Conservation (phyloP, 2,329 filamentous ascomycete genomes). For the Purpureocillium takamizusanense region DNA sequence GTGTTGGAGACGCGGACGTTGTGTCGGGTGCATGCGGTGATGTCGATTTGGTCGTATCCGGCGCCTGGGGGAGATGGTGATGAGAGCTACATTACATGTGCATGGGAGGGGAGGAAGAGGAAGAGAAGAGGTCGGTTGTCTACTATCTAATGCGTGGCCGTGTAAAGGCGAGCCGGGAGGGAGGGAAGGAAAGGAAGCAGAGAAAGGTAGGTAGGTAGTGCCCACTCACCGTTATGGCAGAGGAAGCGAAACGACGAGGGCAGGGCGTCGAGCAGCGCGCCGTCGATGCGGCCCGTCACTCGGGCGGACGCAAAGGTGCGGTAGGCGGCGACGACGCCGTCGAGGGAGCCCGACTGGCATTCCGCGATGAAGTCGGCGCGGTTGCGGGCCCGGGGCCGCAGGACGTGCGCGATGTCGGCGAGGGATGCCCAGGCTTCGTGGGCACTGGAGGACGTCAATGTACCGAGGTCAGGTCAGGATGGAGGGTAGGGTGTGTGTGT, state of each 20-base stretch:
- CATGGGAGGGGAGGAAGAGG: not conserved
- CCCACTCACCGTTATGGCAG: slow-evolving; percentile 49
- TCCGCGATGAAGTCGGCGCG: slow-evolving; percentile 62
- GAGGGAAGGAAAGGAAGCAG: no score
- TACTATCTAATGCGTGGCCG: no score
- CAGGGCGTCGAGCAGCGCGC: slow-evolving; percentile 53
- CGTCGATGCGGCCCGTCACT: slow-evolving; percentile 62
- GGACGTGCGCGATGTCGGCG: slow-evolving; percentile 51
- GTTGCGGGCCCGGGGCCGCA: slow-evolving; percentile 51
- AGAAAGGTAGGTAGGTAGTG: no score
- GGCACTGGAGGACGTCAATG: slow-evolving; percentile 40
- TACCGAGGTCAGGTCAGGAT: no score
- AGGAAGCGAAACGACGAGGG: slow-evolving; percentile 47
- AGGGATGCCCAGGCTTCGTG: slow-evolving; percentile 56
- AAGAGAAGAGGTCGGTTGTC: not conserved
- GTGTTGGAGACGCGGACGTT: slow-evolving; percentile 69
- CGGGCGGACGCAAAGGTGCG: slow-evolving; percentile 58
- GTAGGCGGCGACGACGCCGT: slow-evolving; percentile 57
- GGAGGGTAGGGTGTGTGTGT: no score
- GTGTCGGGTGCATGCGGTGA: slow-evolving; percentile 59
- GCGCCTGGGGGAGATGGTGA: slow-evolving; percentile 42
- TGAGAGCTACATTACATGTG: not conserved
- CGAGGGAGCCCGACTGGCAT: slow-evolving; percentile 54
- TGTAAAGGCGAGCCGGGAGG: no score
- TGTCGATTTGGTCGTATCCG: slow-evolving; percentile 77